A percentile compares a stretch with the other conserved stretches of the same genome.
Conservation (phyloP, 495 filamentous ascomycete species). For the Neurospora hispaniola region DNA sequence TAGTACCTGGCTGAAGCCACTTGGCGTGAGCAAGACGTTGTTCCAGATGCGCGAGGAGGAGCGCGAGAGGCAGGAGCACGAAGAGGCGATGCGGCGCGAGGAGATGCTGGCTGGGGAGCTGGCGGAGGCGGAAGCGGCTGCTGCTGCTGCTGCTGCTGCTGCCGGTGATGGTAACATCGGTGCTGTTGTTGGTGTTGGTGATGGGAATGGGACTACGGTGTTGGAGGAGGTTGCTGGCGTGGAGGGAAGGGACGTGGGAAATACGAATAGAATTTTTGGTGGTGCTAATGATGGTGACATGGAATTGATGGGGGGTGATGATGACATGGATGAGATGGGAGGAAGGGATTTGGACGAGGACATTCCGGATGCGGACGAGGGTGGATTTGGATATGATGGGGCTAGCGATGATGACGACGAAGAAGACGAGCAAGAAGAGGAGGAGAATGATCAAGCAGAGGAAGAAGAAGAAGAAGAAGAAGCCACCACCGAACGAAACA, state of each 20-base stretch:
- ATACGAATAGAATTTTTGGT: slow-evolving; percentile 25
- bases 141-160: slow-evolving; percentile 25
- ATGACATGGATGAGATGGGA: slow-evolving; percentile 19
- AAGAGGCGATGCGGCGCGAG: slow-evolving; percentile 58
- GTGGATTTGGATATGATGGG: slow-evolving; percentile 35
- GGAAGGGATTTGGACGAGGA: slow-evolving; percentile 53
- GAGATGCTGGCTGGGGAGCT: slow-evolving; percentile 57
- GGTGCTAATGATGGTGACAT: slow-evolving; percentile 7
- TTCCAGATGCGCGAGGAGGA: slow-evolving; percentile 68
- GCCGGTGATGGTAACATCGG: neutral
- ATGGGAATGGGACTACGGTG: slow-evolving; percentile 13
- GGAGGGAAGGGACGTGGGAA: slow-evolving; percentile 41
- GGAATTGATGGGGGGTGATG: slow-evolving; percentile 15
- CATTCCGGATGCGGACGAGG: slow-evolving; percentile 50
- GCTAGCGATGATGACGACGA: slow-evolving; percentile 29
- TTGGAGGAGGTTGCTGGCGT: neutral
- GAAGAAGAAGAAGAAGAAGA: slow-evolving; percentile 21
- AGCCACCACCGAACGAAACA: slow-evolving; percentile 1
- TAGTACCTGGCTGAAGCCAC: slow-evolving; percentile 67
- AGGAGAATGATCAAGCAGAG: slow-evolving; percentile 13
- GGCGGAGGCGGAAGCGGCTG: slow-evolving; percentile 43
- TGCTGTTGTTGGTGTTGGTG: slow-evolving; percentile 1
- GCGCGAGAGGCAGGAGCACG: slow-evolving; percentile 69
- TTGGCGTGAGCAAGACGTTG: slow-evolving; percentile 64
- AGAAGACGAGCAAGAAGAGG: slow-evolving; percentile 21